Conservation (phyloP, 2,329 filamentous ascomycete species). For the Fusarium dimerum region DNA sequence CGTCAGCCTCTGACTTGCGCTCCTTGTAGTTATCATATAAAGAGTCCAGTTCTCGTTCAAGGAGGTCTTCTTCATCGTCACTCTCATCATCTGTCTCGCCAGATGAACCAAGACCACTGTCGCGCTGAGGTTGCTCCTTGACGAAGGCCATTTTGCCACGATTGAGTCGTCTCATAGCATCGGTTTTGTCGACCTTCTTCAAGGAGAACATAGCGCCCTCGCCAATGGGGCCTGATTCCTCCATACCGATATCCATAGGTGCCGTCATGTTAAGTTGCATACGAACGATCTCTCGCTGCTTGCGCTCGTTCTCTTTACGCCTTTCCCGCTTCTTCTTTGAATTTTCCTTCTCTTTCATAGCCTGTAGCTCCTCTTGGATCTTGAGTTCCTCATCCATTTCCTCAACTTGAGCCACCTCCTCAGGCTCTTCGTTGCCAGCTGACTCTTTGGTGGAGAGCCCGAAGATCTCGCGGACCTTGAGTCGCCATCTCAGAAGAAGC, state of each 20-base stretch:
- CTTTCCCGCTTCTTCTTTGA: conserved; percentile 80
- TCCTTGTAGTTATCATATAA: conserved; percentile 88
- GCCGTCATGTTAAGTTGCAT: conserved; percentile 98
- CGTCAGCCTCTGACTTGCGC: conserved; percentile 74
- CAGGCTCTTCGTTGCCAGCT: conserved; percentile 43
- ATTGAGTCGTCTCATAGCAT: conserved; percentile 59
- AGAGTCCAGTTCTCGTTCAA: conserved; percentile 82
- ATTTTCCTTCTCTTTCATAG: conserved; percentile 76
- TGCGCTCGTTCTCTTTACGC: conserved; percentile 87
- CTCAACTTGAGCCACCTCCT: conserved; percentile 80
- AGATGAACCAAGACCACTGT: conserved; percentile 58
- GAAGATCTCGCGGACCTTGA: conserved; percentile 88
- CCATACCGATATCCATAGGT: conserved; percentile 93
- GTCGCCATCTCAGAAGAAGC: conserved; percentile 81
- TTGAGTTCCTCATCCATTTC: conserved; percentile 93
- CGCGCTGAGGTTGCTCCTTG: conserved; percentile 56
- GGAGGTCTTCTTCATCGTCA: conserved; percentile 77
- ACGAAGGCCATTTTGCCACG: conserved; percentile 78
- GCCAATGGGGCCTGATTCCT: conserved; percentile 76
- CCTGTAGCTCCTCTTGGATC: conserved; percentile 84
- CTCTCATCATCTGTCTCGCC: conserved; percentile 61
- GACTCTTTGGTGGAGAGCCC: conserved; percentile 78
- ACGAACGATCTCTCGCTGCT: conserved; percentile 90
- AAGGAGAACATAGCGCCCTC: conserved; percentile 85
- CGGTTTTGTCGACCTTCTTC: conserved; percentile 76